Evolutionary conservation across 2,329 filamentous ascomycete genomes (phyloP).

Genomic region (Rutstroemia sp.): DNA sequence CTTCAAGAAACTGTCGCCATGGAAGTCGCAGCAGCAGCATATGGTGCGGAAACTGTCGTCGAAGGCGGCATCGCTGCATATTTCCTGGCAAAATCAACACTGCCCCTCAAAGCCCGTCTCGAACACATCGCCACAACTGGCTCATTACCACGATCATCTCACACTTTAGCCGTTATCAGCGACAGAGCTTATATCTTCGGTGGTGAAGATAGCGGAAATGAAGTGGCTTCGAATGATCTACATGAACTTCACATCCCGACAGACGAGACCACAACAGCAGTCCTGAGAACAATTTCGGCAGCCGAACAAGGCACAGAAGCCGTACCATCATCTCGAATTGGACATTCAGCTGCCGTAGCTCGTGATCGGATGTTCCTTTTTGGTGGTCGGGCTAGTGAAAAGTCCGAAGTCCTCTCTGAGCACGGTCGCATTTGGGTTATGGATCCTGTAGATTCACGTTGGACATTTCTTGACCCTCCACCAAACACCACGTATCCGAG

Average conservation of each 20-base stretch:
- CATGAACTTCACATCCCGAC: slow-evolving; percentile 5
- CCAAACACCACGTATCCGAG: background rate
- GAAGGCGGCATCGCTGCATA: slow-evolving; percentile 2
- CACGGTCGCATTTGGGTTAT: slow-evolving; percentile 5
- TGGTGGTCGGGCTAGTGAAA: background rate
- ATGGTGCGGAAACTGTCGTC: background rate
- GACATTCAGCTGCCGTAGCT: background rate
- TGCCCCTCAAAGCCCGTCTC: background rate
- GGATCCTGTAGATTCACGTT: background rate
- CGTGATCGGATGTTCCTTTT: background rate
- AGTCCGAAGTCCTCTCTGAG: background rate
- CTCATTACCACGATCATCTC: background rate
- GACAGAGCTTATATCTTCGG: slow-evolving; percentile 6
- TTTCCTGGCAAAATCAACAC: slow-evolving; percentile 1
- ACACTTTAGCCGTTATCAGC: slow-evolving; percentile 2
- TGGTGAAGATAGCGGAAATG: background rate
- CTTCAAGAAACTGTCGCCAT: slow-evolving; percentile 1
- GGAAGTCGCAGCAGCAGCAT: background rate
- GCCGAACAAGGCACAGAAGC: background rate
- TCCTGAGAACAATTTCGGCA: background rate
- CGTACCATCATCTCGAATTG: background rate
- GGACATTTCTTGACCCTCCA: slow-evolving; percentile 1
- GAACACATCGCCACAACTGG: background rate
- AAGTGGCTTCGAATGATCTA: background rate
- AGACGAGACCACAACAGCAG: background rate